Base-by-base conservation (phyloP, 2,329 filamentous ascomycete species). In the Colletotrichum siamense region DNA sequence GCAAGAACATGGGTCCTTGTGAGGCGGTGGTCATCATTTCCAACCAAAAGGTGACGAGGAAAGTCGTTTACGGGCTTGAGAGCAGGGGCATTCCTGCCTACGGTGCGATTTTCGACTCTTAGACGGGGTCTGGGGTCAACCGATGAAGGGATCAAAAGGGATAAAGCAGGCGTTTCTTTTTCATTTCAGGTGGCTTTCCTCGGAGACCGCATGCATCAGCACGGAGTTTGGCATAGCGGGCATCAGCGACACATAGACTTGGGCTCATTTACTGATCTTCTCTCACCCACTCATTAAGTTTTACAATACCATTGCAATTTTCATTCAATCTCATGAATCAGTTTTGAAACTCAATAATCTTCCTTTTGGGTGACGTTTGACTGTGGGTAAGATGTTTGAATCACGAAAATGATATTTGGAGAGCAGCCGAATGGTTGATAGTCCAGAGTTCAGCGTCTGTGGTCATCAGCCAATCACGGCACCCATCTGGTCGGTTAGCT, bases 1-100 rank as follows among this genome's bases (percentile, higher is more conserved):
- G 13, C 39, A 71, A 15, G 2, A 81, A 82, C 62, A 87, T 88
- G 83, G 85, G 85, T 6, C 84, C 86, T 10, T 85, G 93, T 3
- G 94, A 95, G 86, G 94, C 93, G 4, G 93, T 95, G 49, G 92
- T 95, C 81, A 89, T 95, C 76, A 93, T 96, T 80, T 92, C 92
- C 71, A 96, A 95, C 82, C 91, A 92, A 73, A 89, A 85, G 73
- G 89, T 95, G 39, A 95, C 94, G 22, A 89, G 89, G 80, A 91
- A 91, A 85, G 88, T 95, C 2, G 93, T 95, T 1, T 94, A 92
- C 81, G 92, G 90, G 10, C 85, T 96, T 67, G 93, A 95, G 84
- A 88, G 87, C 49, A 87, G 92, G 71, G 93, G 93, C 0, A 84
- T 95, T 9, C 88, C 91, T 4, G 93, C 93, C 10, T 95, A 90